Base-by-base conservation (phyloP, 2,329 filamentous ascomycete species). In the Claviceps pazoutovae region DNA sequence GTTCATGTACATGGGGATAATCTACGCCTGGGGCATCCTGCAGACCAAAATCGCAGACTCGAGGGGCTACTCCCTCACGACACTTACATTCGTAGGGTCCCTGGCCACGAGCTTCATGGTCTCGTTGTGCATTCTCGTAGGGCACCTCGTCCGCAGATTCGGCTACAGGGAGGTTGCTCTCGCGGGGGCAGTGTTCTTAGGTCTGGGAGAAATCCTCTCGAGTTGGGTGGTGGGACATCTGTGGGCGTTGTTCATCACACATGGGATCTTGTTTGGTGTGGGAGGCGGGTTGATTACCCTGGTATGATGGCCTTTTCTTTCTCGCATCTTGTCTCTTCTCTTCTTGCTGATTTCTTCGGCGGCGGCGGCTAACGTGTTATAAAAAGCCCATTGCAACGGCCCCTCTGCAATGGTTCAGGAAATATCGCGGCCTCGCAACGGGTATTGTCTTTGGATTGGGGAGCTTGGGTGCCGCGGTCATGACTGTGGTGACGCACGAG, bases 11-110 rank as follows among this genome's bases (percentile, higher is more conserved):
- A 57, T 62, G 50, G 61, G 61, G 13, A 58, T 61, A 41, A 56
- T 63, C 47, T 62, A 63, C 52, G 61, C 58, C 0, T 62, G 59
- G 60, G 60, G 60, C 16, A 59, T 63, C 21, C 43, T 61, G 51
- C 61, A 63, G 30, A 57, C 58, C 14, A 49, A 56, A 21, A 53
- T 62, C 8, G 57, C 61, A 5, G 53, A 51, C n/a, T 55, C 58
- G 11, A 57, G 54, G 1, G 51, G 47, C 26, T 56, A 58, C 17
- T 56, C 59, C 3, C 48, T 62, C 13, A 60, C 60, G 2, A 58
- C 60, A 2, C 52, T 63, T 43, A 63, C 59, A 3, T 61, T 62
- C 45, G 58, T 63, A 46, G 61, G 60, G 9, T 62, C 60, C 0
- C 54, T 62, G 7, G 61, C 60, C 0, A 60, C 60, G 5, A 62